Percentiles rank a stretch among this genome's conserved stretches.
These are phyloP conservation scores for Termitomyces sp. DNA, from an alignment of 768 basidiomycete genomes.

Conservation along the genomic window DNA sequence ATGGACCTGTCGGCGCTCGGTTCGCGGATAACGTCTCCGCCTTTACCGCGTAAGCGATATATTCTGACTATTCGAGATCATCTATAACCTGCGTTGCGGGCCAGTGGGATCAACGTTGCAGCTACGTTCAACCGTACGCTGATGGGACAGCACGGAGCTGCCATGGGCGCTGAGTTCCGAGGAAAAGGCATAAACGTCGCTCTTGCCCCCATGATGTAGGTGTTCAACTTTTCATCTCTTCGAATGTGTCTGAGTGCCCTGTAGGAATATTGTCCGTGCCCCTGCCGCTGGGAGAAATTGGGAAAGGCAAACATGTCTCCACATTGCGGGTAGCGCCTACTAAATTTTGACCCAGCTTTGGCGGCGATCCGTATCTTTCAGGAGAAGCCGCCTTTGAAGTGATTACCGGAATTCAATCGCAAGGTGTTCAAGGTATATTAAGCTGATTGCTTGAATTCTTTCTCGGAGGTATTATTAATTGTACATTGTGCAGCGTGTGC, in stretches of 20 bases:
- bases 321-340: neutral
- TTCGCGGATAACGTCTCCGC: constrained; percentile 43
- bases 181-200: constrained; percentile 58
- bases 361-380: constrained; percentile 50
- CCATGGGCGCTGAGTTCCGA: constrained; percentile 57
- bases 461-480: neutral
- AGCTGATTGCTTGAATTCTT: neutral
- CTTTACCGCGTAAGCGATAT: constrained; percentile 41
- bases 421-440: constrained; percentile 42
- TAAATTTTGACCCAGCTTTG: constrained; percentile 30
- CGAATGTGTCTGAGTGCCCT: neutral
- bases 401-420: constrained; percentile 46
- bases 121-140: constrained; percentile 52
- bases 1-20: constrained; percentile 49
- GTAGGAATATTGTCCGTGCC: constrained; percentile 41
- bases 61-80: neutral
- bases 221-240: constrained; percentile 6
- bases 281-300: constrained; percentile 49
- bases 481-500: constrained; percentile 27
- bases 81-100: neutral
- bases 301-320: constrained; percentile 37
- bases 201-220: constrained; percentile 50
- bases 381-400: constrained; percentile 55
- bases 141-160: constrained; percentile 51
- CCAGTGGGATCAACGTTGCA: constrained; percentile 47